Evolutionary conservation across 192 early-diverging fungal species (phyloP).

Genomic region (Phlyctochytrium arcticum): DNA sequence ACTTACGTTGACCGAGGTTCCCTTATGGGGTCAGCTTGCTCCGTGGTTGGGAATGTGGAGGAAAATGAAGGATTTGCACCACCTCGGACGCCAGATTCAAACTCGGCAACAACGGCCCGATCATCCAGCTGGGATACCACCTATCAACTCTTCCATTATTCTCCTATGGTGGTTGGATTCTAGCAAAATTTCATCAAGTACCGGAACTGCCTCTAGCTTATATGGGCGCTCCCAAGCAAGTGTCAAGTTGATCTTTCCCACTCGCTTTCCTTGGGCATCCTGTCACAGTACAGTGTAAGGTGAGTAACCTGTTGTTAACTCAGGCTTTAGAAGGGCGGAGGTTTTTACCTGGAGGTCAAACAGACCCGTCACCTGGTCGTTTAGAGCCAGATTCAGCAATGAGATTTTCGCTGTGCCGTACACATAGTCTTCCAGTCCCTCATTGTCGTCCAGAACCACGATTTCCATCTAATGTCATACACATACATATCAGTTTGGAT

Average conservation of each 20-base stretch:
- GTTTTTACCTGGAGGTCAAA: slow-evolving; percentile 19
- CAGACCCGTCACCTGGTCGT: slow-evolving; percentile 23
- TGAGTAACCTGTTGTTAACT: neutral
- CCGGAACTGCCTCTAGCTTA: slow-evolving; percentile 20
- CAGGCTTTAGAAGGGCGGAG: neutral
- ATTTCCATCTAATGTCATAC: slow-evolving; percentile 12
- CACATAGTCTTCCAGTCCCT: slow-evolving; percentile 26
- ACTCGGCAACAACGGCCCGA: neutral
- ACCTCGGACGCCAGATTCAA: too few species aligned
- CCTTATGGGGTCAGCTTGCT: too few species aligned
- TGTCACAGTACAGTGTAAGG: neutral
- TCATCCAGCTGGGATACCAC: slow-evolving; percentile 13
- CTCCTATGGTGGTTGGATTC: neutral
- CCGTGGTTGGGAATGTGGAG: too few species aligned
- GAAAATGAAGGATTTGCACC: too few species aligned
- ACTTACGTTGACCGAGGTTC: too few species aligned
- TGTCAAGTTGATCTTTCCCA: slow-evolving; percentile 26
- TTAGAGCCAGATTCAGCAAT: slow-evolving; percentile 27
- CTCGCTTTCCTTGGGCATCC: slow-evolving; percentile 26
- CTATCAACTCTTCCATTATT: neutral
- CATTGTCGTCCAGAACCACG: slow-evolving; percentile 40
- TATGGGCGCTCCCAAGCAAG: slow-evolving; percentile 45
- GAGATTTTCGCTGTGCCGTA: slow-evolving; percentile 38
- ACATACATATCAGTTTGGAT: too few species aligned
- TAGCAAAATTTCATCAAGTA: slow-evolving; percentile 1